Evolutionary conservation across 805 yeast genomes (phyloP), one percentile per base, ranked within the genome.

Genomic region (Ogataea populi-albae): DNA sequence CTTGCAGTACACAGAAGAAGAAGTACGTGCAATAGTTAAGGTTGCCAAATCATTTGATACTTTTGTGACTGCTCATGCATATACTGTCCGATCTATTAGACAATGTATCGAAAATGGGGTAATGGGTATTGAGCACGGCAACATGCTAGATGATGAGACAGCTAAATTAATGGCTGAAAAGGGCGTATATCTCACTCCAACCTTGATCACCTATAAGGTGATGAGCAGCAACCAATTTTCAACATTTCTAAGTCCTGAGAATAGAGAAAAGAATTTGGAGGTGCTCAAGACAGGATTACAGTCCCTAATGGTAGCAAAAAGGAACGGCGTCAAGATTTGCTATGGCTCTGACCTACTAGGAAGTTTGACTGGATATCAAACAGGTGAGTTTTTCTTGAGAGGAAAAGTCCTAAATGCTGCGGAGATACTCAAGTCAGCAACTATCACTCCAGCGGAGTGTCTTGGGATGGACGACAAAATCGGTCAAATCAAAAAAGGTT

Each of bases 61-160:
- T 6, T 52, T 41, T 37, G 59, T 54, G 17, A 54, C 61, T 20
- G 57, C 58, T 7, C 59, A 56, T 33, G 50, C 54, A 11, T 56
- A 56, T 33, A 53, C 59, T 6, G 46, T 57, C 4, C 36, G 38
- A 12, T 41, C 54, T 7, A 54, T 56, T 15, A 38, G 41, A 26
- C 49, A 46, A 17, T 52, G 57, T 38, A 35, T 56, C 14, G 37
- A 42, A 5, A 48, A 46, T 38, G 61, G 61, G 9, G 55, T 49
- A 11, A 46, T 35, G 24, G 61, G 61, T 17, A 52, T 56, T 27
- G 61, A 56, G 35, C 61, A 56, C 35, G 61, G 61, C 4, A 56
- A 56, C 26, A 26, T 56, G 23, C 31, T 56, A 21, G 54, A 54
- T 24, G 58, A 45, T 8, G 55, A 49, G 21, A 41, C 53, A 22